Evolutionary conservation across 129 eudicot species (phyloP), one percentile per base, ranked within the genome.

Genomic region (Pseudognaphalium luteoalbum): DNA sequence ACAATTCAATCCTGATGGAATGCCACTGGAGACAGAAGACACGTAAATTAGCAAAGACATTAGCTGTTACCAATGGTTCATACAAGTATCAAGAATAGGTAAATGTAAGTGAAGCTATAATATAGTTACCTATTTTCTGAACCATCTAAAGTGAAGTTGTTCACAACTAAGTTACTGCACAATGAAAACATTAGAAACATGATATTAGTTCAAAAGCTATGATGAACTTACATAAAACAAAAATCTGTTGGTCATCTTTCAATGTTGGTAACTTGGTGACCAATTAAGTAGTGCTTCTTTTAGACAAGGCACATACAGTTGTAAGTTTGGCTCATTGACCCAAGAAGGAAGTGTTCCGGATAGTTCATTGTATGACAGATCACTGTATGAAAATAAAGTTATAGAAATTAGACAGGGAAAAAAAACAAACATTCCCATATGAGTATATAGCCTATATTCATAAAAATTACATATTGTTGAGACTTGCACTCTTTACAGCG

Each of bases 341-440:
- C 98, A 93, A 72, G 95, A 80, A 66, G 96, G 96, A 64, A 93
- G 79, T 75, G 84, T 84, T 75, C 98, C 98, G 22, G 96, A 93
- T 80, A 93, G 74, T 64, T 74, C 80, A 75, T 92, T 92, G 89
- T 92, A 89, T 2, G 96, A 92, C 58, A 92, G 41, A 83, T 92
- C 98, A 71, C 98, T 92, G 88, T 89, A 85, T 39, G 68, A 71
- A 76, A 42, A 67, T 1, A 62, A 62, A n/a, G 1, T 2, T 62
- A 28, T 17, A 12, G 8, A 74, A 20, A 63, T 39, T 5, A 32
- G 60, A 51, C 28, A 25, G 28, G n/a, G 57, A 14, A 25, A 9
- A 14, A 17, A 4, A 16, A 68, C 14, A 25, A 10, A 7, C 19
- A 7, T 17, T 47, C 7, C 47, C 20, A 57, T 2, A 5, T 19